Evolutionary conservation across 345 rosid species (phyloP), one percentile per base, ranked within the genome.

Genomic region (Trapa bicornis): DNA sequence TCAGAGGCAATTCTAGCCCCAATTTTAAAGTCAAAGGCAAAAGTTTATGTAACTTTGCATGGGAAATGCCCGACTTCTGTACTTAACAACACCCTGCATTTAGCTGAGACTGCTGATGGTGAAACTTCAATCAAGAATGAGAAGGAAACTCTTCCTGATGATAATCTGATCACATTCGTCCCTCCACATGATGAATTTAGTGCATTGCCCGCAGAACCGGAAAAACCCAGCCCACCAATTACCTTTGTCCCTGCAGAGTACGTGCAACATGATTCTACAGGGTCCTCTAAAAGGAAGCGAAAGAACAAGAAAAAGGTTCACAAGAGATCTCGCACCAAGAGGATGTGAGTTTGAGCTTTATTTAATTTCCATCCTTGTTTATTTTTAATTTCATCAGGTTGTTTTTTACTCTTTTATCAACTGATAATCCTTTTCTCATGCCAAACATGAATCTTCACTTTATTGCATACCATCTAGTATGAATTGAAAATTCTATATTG

Each of bases 21-120:
- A 71, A 74, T 77, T 37, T 65, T 81, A 37, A 81, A 73, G 41
- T 74, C 83, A 29, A 84, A 84, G 73, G 41, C 14, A 14, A 81
- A 69, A 68, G 58, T 77, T 0, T 79, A 65, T 72, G 71, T 47
- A 50, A 73, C 74, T 41, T 4, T 77, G 64, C 64, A 63, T 67
- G 61, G 71, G 65, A 64, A 35, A 11, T 72, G 75, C 67, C 22
- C 47, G 10, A 12, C 39, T 73, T 60, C 64, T 50, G 6, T 14
- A 39, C 56, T 65, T 45, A 13, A 53, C 56, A 68, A 22, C 11
- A 22, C 11, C 35, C 29, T 5, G 60, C 60, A 33, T 54, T 33
- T 22, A 9, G 35, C 22, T 54, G 60, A 54, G 33, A 6, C 33
- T 54, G 60, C 60, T 54, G 48, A 33, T 15, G 66, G 67, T 54